These are phyloP conservation scores for Physcomitrium patens DNA, from an alignment of 225 moss, liverwort and hornwort species.

Conservation along the genomic window DNA sequence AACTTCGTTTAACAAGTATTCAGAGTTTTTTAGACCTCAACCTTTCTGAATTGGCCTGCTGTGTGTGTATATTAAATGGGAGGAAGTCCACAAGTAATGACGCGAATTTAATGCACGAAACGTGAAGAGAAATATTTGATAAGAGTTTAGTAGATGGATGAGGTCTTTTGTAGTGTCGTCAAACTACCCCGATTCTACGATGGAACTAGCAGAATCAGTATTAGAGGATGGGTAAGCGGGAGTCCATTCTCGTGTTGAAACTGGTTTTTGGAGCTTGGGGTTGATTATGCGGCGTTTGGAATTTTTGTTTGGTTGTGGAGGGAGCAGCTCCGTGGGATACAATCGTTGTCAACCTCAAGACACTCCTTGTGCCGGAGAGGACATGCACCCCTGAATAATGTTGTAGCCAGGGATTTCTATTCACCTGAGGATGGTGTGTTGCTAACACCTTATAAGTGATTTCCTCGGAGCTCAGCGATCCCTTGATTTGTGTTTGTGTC, in stretches of 20 bases:
- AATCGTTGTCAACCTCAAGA: slow-evolving; percentile 7
- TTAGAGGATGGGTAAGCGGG: neutral
- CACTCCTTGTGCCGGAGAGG: slow-evolving; percentile 13
- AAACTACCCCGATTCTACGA: neutral
- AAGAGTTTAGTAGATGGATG: neutral
- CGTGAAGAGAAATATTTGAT: neutral
- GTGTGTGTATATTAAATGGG: neutral
- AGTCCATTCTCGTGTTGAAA: neutral
- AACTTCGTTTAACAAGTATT: neutral
- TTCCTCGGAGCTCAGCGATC: neutral
- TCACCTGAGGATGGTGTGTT: slow-evolving; percentile 30
- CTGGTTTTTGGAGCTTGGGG: neutral
- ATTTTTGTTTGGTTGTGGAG: slow-evolving; percentile 25
- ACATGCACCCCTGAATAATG: neutral
- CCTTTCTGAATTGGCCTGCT: neutral
- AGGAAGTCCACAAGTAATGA: neutral
- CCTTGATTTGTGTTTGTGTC: neutral
- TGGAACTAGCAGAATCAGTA: neutral
- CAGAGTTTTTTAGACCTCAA: neutral
- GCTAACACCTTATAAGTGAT: neutral
- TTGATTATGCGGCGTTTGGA: slow-evolving; percentile 23
- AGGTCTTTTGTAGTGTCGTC: neutral
- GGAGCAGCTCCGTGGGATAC: slow-evolving; percentile 29
- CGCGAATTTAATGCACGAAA: neutral
- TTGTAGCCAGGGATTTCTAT: slow-evolving; percentile 20